phyloP scores from a whole-genome alignment of 108 stramenopile genomes.

The Parmales sp. region DNA sequence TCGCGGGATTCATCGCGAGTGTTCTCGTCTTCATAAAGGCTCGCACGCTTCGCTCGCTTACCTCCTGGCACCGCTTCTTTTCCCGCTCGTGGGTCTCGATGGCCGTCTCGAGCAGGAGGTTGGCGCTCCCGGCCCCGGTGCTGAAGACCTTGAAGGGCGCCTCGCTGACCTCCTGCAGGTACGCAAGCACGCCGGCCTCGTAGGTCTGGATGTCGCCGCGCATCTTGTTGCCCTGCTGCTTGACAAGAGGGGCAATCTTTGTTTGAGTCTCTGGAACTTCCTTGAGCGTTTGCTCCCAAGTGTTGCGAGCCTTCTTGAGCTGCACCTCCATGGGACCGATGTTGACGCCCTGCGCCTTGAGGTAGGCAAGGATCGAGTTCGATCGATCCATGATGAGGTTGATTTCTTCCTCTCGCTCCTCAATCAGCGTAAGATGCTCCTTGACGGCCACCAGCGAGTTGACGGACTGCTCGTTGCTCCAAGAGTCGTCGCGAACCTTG shows the following conservation, averaged over 20 bases:
- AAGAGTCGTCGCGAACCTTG: neutral
- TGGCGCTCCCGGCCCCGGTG: conserved; percentile 36
- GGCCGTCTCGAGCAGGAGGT: conserved; percentile 30
- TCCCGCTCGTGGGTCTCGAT: conserved; percentile 40
- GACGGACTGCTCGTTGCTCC: conserved; percentile 10
- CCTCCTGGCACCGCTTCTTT: conserved; percentile 44
- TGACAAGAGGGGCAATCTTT: conserved; percentile 37
- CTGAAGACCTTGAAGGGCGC: conserved; percentile 29
- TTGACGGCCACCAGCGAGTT: conserved; percentile 39
- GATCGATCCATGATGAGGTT: conserved; percentile 28
- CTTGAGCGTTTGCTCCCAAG: conserved; percentile 32
- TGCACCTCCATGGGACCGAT: conserved; percentile 25
- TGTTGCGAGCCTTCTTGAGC: conserved; percentile 25
- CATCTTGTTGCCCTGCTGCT: conserved; percentile 38
- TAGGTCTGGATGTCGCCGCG: conserved; percentile 39
- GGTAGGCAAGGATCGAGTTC: conserved; percentile 21
- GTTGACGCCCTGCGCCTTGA: conserved; percentile 28
- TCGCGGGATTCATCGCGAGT: no score
- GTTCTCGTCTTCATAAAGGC: no score
- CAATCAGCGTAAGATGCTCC: conserved; percentile 33
- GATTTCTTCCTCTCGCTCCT: conserved; percentile 14
- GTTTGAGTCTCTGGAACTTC: conserved; percentile 40
- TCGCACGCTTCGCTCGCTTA: conserved; percentile 30
- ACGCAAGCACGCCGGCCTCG: conserved; percentile 20
- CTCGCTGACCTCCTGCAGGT: conserved; percentile 29